Evolutionary conservation across 495 filamentous ascomycete species (phyloP).

Genomic region (Podospora pseudocomata): DNA sequence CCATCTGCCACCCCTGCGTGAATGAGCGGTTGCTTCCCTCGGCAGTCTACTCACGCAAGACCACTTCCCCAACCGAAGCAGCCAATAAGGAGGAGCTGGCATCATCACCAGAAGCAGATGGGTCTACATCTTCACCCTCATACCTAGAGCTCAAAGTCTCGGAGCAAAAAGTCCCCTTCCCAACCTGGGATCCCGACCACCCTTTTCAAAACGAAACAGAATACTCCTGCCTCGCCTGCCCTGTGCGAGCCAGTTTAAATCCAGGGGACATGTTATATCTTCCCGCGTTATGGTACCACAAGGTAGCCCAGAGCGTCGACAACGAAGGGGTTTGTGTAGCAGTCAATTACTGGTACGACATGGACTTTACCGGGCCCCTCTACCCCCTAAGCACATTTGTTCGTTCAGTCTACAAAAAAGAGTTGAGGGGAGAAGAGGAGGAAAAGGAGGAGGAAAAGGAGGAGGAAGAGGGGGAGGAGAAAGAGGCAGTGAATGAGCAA

Average conservation of each 20-base stretch:
- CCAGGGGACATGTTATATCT: constrained; percentile 80
- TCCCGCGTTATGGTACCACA: constrained; percentile 68
- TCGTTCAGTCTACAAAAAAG: constrained; percentile 30
- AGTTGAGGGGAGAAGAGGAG: too few relatives aligned
- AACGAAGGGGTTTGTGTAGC: constrained; percentile 65
- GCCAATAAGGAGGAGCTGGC: too few relatives aligned
- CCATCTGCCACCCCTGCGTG: constrained; percentile 58
- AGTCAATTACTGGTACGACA: constrained; percentile 80
- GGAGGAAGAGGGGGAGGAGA: neutral
- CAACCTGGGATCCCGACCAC: constrained; percentile 67
- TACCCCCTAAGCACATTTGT: constrained; percentile 56
- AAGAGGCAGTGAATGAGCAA: neutral
- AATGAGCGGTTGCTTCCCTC: constrained; percentile 52
- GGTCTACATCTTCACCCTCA: too few relatives aligned
- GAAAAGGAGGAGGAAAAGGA: neutral
- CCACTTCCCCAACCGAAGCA: neutral
- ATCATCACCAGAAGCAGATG: too few relatives aligned
- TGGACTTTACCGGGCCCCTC: constrained; percentile 60
- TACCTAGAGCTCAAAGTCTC: constrained; percentile 32
- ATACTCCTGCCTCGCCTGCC: constrained; percentile 53
- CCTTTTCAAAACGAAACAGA: constrained; percentile 45
- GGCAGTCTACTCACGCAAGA: constrained; percentile 45
- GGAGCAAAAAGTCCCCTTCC: constrained; percentile 54
- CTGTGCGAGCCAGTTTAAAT: constrained; percentile 57
- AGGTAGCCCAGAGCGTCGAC: constrained; percentile 63